Evolutionary conservation across 2,329 filamentous ascomycete species (phyloP).

Genomic region (Blumeria graminis): DNA sequence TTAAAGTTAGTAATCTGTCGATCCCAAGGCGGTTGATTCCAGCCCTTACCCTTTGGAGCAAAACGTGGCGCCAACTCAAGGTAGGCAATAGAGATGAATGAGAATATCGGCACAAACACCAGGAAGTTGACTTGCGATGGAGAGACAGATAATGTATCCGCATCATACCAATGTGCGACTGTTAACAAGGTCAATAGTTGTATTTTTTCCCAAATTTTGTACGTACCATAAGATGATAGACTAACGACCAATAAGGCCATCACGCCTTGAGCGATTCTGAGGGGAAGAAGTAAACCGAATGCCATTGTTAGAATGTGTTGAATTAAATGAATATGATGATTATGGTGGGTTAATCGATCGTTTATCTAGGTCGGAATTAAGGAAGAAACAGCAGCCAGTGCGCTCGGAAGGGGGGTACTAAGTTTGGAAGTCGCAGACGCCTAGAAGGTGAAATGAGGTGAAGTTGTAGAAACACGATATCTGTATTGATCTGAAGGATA

Average conservation of each 20-base stretch:
- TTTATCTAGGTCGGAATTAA: too few species aligned
- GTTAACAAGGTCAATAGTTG: conserved; percentile 6
- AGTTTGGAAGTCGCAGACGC: too few species aligned
- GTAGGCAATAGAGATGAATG: conserved; percentile 28
- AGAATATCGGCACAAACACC: conserved; percentile 28
- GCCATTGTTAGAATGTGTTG: conserved; percentile 15
- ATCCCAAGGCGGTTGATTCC: background rate
- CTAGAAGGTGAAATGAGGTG: too few species aligned
- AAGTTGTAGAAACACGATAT: too few species aligned
- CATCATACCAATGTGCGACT: conserved; percentile 38
- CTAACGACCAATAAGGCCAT: conserved; percentile 22
- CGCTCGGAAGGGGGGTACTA: too few species aligned
- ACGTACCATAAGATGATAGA: conserved; percentile 25
- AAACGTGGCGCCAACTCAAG: conserved; percentile 25
- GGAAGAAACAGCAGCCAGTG: too few species aligned
- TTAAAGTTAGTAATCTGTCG: background rate
- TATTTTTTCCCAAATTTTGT: background rate
- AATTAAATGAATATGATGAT: too few species aligned
- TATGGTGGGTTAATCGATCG: too few species aligned
- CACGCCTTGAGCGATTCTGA: conserved; percentile 23
- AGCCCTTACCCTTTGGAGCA: conserved; percentile 9
- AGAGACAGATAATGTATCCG: conserved; percentile 27
- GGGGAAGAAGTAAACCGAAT: conserved; percentile 18
- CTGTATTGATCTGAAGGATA: too few species aligned
- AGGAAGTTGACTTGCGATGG: conserved; percentile 33